Base-by-base conservation (phyloP, 164 flowering plant species). In the Buxus sempervirens region DNA sequence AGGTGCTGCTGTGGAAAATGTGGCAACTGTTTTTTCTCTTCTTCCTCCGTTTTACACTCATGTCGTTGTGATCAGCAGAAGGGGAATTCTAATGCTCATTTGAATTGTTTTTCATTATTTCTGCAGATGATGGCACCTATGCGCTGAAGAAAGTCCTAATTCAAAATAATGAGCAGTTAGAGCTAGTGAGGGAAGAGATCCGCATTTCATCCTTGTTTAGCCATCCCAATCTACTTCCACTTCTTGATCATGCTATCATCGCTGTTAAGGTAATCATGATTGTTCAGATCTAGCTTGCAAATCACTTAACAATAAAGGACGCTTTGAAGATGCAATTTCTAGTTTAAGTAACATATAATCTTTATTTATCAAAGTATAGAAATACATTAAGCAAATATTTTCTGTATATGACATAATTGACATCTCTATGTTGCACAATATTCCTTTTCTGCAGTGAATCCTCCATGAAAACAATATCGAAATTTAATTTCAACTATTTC, bases 161-260 rank as follows among this genome's bases (percentile, higher is more conserved):
- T 56, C 90, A 88, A 72, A 86, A 68, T 48, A 82, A 55, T 66
- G 93, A 88, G 66, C 90, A 88, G 75, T 68, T 88, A 79, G 85
- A 85, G 70, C 63, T 85, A 79, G 93, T 88, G 72, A 81, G 84
- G 65, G 90, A 88, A 72, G 90, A 88, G 83, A 85, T 86, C 59
- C 90, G 85, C 21, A 84, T 88, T 73, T 92, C 97, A 4, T 90
- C 96, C 0, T 74, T 86, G 67, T 95, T 95, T 77, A 88, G 63
- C 75, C 98, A 95, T 77, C 89, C 86, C 38, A 90, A 95, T 84
- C 77, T 95, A 72, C 97, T 95, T 76, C 98, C 98, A 0, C 91
- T 95, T 67, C 85, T 95, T 67, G 98, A 95, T 78, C 97, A 95
- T 84, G 97, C 98, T 38, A 88, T 91, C 41, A 88, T 95, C 76